These are phyloP conservation scores for Globisporangium perplexum DNA, from an alignment of 352 stramenopile species.

Conservation along the genomic window DNA sequence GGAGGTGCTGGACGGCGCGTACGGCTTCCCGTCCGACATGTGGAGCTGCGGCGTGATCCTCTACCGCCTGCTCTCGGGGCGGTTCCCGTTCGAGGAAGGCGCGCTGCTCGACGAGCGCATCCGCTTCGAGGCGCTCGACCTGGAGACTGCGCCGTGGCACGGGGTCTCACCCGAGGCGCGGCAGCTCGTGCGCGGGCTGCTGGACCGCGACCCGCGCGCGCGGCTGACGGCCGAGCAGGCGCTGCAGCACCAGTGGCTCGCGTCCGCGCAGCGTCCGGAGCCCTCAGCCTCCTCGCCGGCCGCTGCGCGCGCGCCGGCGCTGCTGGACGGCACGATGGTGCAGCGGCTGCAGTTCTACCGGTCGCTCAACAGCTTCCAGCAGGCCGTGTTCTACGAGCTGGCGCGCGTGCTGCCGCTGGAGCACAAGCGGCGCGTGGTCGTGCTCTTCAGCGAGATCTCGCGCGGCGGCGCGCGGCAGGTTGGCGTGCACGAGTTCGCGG, in stretches of 20 bases:
- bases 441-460: constrained; percentile 65
- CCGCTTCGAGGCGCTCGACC: constrained; percentile 46
- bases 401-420: constrained; percentile 41
- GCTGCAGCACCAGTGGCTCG: constrained; percentile 62
- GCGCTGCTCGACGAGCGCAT: constrained; percentile 62
- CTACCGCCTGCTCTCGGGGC: constrained; percentile 54
- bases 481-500: constrained; percentile 46
- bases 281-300: too few species aligned
- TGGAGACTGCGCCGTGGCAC: constrained; percentile 39
- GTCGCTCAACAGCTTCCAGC: constrained; percentile 64
- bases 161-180: constrained; percentile 52
- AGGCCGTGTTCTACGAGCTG: constrained; percentile 57
- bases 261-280: constrained; percentile 7
- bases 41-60: constrained; percentile 81
- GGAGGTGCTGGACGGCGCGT: constrained; percentile 54
- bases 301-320: constrained; percentile 2
- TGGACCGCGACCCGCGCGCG: constrained; percentile 35
- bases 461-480: constrained; percentile 36
- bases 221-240: constrained; percentile 55
- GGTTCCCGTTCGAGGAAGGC: constrained; percentile 61
- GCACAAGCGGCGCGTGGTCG: constrained; percentile 50
- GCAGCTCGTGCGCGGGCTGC: constrained; percentile 36
- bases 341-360: constrained; percentile 73
- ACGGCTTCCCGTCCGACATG: constrained; percentile 67
- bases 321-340: constrained; percentile 58